Conservation (phyloP, 192 early-diverging fungal genomes). For the Podila horticola region DNA sequence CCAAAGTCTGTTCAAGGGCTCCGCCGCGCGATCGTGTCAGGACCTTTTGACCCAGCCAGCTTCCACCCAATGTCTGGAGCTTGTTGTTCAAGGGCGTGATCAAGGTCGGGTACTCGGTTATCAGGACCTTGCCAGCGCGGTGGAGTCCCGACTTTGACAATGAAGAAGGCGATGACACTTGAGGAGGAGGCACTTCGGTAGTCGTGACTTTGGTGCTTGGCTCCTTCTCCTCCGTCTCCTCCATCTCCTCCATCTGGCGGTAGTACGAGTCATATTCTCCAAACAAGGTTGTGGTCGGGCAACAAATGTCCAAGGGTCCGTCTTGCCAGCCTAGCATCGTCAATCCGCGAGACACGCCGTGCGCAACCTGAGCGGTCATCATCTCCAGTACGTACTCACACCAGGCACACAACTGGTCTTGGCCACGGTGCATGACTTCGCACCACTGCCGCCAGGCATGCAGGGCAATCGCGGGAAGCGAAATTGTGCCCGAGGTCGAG, state of each 20-base stretch:
- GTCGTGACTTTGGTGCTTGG: neutral
- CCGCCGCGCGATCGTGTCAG: neutral
- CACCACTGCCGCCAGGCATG: neutral
- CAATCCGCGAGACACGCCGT: neutral
- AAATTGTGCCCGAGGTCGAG: neutral
- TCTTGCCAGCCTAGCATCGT: neutral
- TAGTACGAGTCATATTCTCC: neutral
- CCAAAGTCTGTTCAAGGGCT: neutral
- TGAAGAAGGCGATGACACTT: neutral
- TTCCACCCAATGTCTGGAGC: neutral
- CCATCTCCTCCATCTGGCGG: neutral
- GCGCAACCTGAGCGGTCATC: neutral
- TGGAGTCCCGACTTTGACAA: neutral
- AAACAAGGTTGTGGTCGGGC: neutral
- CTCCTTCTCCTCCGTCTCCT: neutral
- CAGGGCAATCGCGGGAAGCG: neutral
- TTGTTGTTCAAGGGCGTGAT: neutral
- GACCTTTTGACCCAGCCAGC: neutral
- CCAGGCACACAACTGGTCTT: neutral
- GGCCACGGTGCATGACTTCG: neutral
- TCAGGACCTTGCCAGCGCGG: neutral
- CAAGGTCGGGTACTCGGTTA: neutral
- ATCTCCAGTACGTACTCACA: neutral
- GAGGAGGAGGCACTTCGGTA: neutral
- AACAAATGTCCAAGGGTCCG: neutral